Evolutionary conservation across 2,329 filamentous ascomycete genomes (phyloP).

Genomic region (Chaetothyriales sp.): DNA sequence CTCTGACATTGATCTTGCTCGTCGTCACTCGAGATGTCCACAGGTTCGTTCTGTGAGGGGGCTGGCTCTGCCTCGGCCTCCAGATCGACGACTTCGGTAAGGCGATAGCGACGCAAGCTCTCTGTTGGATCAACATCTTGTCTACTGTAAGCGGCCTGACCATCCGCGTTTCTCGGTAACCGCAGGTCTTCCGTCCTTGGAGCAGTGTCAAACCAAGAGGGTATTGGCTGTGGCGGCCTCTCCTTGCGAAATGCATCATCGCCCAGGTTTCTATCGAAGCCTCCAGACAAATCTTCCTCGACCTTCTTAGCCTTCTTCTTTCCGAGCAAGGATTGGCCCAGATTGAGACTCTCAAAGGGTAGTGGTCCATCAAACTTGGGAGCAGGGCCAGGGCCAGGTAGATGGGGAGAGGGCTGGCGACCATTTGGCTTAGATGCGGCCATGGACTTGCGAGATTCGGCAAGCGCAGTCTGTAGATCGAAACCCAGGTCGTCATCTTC

Average conservation of each 20-base stretch:
- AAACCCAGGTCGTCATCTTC: slow-evolving; percentile 57
- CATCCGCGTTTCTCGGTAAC: slow-evolving; percentile 10
- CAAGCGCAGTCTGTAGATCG: slow-evolving; percentile 63
- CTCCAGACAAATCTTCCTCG: slow-evolving; percentile 46
- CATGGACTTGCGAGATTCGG: slow-evolving; percentile 53
- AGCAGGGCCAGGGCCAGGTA: slow-evolving; percentile 15
- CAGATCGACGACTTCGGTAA: slow-evolving; percentile 28
- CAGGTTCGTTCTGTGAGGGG: slow-evolving; percentile 19
- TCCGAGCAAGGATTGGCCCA: slow-evolving; percentile 48
- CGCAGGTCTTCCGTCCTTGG: slow-evolving; percentile 20
- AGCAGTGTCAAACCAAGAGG: slow-evolving; percentile 33
- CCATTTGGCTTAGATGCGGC: slow-evolving; percentile 24
- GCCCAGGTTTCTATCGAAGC: slow-evolving; percentile 44
- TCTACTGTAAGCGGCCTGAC: slow-evolving; percentile 2
- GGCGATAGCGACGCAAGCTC: slow-evolving; percentile 20
- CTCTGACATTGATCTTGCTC: slow-evolving; percentile 6
- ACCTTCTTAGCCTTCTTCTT: slow-evolving; percentile 41
- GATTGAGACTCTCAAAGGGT: slow-evolving; percentile 69
- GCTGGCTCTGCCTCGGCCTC: slow-evolving; percentile 23
- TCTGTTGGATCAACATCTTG: slow-evolving; percentile 4
- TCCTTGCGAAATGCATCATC: slow-evolving; percentile 19
- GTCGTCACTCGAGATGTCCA: slow-evolving; percentile 17
- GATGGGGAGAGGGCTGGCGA: slow-evolving; percentile 26
- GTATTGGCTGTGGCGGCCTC: slow-evolving; percentile 25
- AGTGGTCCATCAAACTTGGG: slow-evolving; percentile 58